phyloP scores from a whole-genome alignment of 495 filamentous ascomycete species.

The Beverwykella pulmonaria region DNA sequence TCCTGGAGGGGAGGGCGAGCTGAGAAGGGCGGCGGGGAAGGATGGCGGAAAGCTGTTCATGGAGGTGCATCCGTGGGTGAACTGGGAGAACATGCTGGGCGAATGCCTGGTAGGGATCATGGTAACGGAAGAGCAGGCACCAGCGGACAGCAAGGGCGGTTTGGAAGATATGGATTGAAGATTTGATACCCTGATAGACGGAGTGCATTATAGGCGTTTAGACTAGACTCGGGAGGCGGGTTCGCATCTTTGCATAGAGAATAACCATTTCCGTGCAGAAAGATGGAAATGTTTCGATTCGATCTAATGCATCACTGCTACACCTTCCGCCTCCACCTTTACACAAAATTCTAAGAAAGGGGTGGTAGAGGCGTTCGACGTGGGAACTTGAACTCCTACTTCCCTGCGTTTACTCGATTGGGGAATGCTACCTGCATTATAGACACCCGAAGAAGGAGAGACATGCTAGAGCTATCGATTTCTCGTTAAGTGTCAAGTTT shows the following conservation, averaged over 20 bases:
- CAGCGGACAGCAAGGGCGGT: background rate
- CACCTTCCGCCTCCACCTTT: no score
- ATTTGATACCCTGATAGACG: constrained; percentile 34
- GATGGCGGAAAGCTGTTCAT: constrained; percentile 81
- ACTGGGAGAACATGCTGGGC: constrained; percentile 89
- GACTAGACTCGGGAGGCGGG: background rate
- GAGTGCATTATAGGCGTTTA: constrained; percentile 13
- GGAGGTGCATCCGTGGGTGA: constrained; percentile 97
- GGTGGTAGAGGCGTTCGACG: no score
- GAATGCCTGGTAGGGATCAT: constrained; percentile 84
- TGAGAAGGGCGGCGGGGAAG: constrained; percentile 77
- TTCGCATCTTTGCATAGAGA: background rate
- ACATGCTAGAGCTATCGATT: no score
- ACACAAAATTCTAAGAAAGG: no score
- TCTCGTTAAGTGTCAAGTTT: no score
- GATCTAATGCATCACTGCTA: no score
- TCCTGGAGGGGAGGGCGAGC: constrained; percentile 84
- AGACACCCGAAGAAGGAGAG: no score
- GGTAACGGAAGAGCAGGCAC: constrained; percentile 64
- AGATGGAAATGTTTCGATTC: no score
- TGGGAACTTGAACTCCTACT: no score
- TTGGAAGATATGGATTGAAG: constrained; percentile 47
- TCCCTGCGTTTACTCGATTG: no score
- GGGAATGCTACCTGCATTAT: no score
- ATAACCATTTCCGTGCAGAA: no score